Conservation (phyloP, 768 basidiomycete genomes). For the Trametes gibbosa region DNA sequence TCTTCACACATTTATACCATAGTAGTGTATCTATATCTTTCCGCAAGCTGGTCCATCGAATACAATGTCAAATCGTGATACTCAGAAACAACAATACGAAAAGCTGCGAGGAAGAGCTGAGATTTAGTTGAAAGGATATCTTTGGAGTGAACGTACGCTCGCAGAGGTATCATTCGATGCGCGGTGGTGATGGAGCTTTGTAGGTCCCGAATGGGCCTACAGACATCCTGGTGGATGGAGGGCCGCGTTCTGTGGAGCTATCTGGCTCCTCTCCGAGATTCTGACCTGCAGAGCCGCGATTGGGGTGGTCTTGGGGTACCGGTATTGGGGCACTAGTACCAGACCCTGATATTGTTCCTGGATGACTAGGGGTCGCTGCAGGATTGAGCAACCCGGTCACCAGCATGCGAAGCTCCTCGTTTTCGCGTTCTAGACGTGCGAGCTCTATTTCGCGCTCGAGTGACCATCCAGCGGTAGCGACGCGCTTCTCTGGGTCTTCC, state of each 20-base stretch:
- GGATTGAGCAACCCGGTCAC: constrained; percentile 30
- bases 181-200: constrained; percentile 24
- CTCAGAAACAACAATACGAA: neutral
- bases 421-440: constrained; percentile 82
- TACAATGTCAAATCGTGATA: neutral
- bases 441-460: constrained; percentile 92
- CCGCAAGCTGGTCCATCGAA: neutral
- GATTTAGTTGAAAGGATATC: neutral
- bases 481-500: constrained; percentile 30
- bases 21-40: constrained; percentile 21
- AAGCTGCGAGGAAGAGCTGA: neutral
- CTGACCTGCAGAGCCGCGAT: neutral
- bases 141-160: neutral
- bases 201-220: constrained; percentile 42
- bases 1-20: constrained; percentile 17
- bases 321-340: neutral
- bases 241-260: neutral
- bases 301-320: neutral
- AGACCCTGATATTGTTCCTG: neutral
- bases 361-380: neutral
- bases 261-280: neutral
- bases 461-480: constrained; percentile 62
- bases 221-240: constrained; percentile 32
- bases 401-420: constrained; percentile 74
- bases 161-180: neutral